Evolutionary conservation across 805 yeast genomes (phyloP), one percentile per base, ranked within the genome.

Genomic region (Brettanomyces anomalus): DNA sequence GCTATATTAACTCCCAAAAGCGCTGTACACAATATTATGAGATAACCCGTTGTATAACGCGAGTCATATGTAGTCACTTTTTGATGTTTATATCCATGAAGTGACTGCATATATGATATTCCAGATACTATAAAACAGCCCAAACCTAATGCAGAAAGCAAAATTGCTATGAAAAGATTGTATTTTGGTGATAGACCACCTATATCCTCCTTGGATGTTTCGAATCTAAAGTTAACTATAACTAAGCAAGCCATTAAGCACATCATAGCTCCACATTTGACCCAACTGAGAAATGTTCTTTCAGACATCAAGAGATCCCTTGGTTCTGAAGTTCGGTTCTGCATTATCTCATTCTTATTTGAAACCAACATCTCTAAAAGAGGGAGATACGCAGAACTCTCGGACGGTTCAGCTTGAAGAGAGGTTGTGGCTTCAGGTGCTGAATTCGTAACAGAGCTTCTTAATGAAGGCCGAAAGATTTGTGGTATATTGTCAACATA

Each of bases 291-390:
- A 16, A 74, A 67, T 2, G 79, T 75, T 31, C 80, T 55, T 50
- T 75, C 81, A 43, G 70, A 67, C 63, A 74, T 77, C 15, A 74
- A 55, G 7, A 71, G 70, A 52, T 75, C 81, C 35, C 81, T 57
- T 1, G 80, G 79, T 51, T 75, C 79, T 2, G 73, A 66, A 3
- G 68, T 59, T 15, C 62, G 55, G 35, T 70, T 65, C 28, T 59
- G 57, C 38, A 68, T 48, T 8, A 64, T 50, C 17, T 64, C 37
- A 40, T 50, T 55, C 16, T 46, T 35, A 13, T 44, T 49, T 14
- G 51, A 47, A 3, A 50, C 17, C 3, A 24, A 11, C 28, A 24
- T 24, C 10, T 24, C 28, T 24, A 24, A 24, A 7, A 24, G 10
- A 7, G 28, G 28, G 28, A 24, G 28, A 11, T 24, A 24, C 10